These are phyloP conservation scores for Rhododendron griersonianum DNA, from an alignment of 148 eudicot species.

Conservation along the genomic window DNA sequence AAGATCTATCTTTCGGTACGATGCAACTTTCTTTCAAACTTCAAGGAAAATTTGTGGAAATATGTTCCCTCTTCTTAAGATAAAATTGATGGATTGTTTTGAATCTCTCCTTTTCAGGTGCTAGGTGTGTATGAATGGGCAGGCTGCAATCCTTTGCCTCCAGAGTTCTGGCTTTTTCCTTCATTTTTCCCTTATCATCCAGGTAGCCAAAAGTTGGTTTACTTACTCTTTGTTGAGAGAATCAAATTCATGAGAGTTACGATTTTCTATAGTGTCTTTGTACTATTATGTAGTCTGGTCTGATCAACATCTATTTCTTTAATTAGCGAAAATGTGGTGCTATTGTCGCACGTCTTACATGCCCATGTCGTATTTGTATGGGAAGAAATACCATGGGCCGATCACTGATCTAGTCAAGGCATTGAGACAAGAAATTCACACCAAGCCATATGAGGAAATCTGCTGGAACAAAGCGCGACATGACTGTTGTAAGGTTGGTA, in stretches of 20 bases:
- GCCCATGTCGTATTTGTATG: constrained; percentile 41
- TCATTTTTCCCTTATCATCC: constrained; percentile 32
- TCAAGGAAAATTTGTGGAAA: background rate
- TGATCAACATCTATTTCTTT: too few relatives aligned
- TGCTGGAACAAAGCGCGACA: constrained; percentile 37
- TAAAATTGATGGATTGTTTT: background rate
- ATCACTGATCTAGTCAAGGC: constrained; percentile 26
- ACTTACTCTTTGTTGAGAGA: too few relatives aligned
- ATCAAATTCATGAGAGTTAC: background rate
- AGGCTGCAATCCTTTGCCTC: constrained; percentile 34
- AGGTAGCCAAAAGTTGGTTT: constrained; percentile 1
- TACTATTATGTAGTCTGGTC: background rate
- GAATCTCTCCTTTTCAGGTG: constrained; percentile 9
- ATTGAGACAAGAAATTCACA: constrained; percentile 31
- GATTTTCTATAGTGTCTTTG: background rate
- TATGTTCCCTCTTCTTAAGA: background rate
- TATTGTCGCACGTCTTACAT: too few relatives aligned
- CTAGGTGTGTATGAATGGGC: constrained; percentile 37
- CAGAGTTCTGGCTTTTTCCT: constrained; percentile 36
- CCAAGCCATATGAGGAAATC: constrained; percentile 26
- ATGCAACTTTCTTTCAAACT: background rate
- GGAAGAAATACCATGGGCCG: constrained; percentile 25
- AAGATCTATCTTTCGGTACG: constrained; percentile 26
- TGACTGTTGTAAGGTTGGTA: constrained; percentile 27
- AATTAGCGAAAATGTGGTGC: too few relatives aligned